Evolutionary conservation across 2,329 filamentous ascomycete genomes (phyloP), one percentile per base, ranked within the genome.

Genomic region (Nemania serpens): DNA sequence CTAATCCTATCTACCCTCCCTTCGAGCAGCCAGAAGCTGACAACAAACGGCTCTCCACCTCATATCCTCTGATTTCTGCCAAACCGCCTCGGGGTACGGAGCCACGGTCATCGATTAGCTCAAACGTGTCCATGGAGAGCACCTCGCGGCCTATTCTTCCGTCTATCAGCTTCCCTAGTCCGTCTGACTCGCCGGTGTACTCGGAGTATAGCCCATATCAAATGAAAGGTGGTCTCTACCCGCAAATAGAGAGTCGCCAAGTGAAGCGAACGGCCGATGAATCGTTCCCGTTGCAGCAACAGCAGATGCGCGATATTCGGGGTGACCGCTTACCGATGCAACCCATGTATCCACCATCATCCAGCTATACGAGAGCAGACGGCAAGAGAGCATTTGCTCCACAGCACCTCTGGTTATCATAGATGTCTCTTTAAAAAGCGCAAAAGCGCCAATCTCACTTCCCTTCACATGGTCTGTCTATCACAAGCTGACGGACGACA

Each of bases 241-340:
- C 55, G 1, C 65, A 66, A 33, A 17, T 56, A 10, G 69, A 72
- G 36, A 61, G 64, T 45, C 62, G 68, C 10, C 59, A 67, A 20
- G 51, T 65, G 46, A 72, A 72, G 36, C 68, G 70, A 22, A 50
- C 64, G 2, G 70, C 70, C 5, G 70, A 72, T 15, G 68, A 70
- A 12, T 64, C 69, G 13, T 68, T 70, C 42, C 22, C 62, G 13
- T 37, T 58, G 6, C 65, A 62, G n/a, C 68, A 71, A 43, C 63
- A 69, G 33, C 65, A 66, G 13, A 63, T 63, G 61, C 70, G 70
- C 15, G 68, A 65, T 45, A 55, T 71, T 4, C 64, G 67, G 22
- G 67, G 69, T 13, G 62, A 70, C 6, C 67, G 69, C 9, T 58
- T 70, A 17, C 61, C 62, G 12, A 68, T 58, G 55, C 52, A 47